These are phyloP conservation scores for Millerago galiae DNA, from an alignment of 805 yeast species.

Conservation along the genomic window DNA sequence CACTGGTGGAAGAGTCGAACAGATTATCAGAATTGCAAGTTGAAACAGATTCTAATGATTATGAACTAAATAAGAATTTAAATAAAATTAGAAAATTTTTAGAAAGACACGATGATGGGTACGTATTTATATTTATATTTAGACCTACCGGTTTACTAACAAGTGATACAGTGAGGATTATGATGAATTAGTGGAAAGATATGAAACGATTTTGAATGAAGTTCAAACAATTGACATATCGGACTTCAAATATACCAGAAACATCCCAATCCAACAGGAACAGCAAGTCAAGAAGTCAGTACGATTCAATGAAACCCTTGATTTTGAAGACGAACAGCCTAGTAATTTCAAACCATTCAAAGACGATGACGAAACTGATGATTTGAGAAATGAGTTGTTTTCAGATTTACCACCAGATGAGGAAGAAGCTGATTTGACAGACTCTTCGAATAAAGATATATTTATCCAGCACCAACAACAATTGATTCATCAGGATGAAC, in stretches of 20 bases:
- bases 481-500: slow-evolving; percentile 38
- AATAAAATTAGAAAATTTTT: slow-evolving; percentile 19
- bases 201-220: slow-evolving; percentile 7
- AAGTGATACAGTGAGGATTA: slow-evolving; percentile 14
- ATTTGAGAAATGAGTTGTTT: slow-evolving; percentile 15
- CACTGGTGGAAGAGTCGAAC: slow-evolving; percentile 18
- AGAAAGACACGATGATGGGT: slow-evolving; percentile 24
- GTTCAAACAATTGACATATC: slow-evolving; percentile 12
- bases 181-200: slow-evolving; percentile 22
- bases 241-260: slow-evolving; percentile 15
- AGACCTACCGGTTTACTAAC: background rate
- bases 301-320: slow-evolving; percentile 22
- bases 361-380: slow-evolving; percentile 8
- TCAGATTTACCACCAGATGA: slow-evolving; percentile 12
- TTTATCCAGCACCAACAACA: slow-evolving; percentile 42
- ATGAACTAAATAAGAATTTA: slow-evolving; percentile 18
- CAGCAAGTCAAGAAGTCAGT: slow-evolving; percentile 20
- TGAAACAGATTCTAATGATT: slow-evolving; percentile 15
- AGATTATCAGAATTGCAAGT: slow-evolving; percentile 14
- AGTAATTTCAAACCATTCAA: slow-evolving; percentile 16
- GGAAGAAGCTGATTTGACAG: slow-evolving; percentile 8
- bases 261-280: slow-evolving; percentile 3
- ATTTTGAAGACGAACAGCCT: slow-evolving; percentile 6
- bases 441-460: slow-evolving; percentile 29
- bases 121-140: background rate